Conservation (phyloP, 1,139 yeast genomes). For the Candida labiduridarum region DNA sequence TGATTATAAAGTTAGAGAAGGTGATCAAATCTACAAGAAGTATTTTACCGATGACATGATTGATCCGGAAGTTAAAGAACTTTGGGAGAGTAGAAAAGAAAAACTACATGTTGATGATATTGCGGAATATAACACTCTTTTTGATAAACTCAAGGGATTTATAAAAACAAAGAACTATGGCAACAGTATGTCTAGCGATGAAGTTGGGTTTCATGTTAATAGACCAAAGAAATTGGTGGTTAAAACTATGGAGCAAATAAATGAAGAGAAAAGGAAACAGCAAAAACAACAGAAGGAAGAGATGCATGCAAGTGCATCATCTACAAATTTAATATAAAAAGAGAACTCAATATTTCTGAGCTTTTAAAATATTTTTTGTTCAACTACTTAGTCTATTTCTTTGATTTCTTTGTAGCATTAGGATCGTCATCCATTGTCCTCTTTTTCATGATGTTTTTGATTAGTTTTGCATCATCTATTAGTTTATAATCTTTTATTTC, state of each 20-base stretch:
- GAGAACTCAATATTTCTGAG: neutral
- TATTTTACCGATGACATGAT: conserved; percentile 41
- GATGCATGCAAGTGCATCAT: neutral
- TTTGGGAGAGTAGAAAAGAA: conserved; percentile 49
- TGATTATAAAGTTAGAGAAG: conserved; percentile 54
- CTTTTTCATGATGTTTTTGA: conserved; percentile 58
- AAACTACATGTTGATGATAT: neutral
- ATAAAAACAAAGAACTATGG: conserved; percentile 1
- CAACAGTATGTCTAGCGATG: conserved; percentile 7
- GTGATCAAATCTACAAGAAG: conserved; percentile 46
- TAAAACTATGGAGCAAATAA: conserved; percentile 19
- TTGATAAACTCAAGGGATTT: neutral
- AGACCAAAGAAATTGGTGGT: conserved; percentile 47
- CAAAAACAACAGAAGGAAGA: neutral
- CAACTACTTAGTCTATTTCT: neutral
- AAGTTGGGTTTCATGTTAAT: conserved; percentile 41
- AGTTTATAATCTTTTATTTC: conserved; percentile 21
- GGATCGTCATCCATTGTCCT: conserved; percentile 30
- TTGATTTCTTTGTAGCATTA: neutral
- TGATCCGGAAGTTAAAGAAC: conserved; percentile 52
- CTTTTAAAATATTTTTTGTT: neutral
- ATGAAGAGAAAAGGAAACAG: conserved; percentile 5
- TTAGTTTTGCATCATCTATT: conserved; percentile 59
- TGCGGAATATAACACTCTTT: neutral
- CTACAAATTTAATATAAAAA: neutral